These are phyloP conservation scores for Amauroascus niger DNA, from an alignment of 2,329 filamentous ascomycete genomes.

Conservation along the genomic window DNA sequence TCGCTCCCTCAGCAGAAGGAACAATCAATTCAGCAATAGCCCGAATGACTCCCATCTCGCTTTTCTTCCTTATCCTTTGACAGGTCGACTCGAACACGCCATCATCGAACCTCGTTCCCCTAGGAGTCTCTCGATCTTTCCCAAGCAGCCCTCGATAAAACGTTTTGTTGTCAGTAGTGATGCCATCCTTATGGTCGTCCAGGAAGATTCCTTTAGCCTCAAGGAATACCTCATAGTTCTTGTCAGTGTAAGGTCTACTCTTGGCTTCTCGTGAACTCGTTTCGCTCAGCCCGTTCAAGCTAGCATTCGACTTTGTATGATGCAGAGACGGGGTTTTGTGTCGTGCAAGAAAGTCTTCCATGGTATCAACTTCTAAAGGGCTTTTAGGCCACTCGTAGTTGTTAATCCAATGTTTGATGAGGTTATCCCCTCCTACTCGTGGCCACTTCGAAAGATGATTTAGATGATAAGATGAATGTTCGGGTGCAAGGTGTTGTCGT, in stretches of 20 bases:
- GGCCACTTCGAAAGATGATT: too few species aligned
- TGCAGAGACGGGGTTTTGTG: conserved; percentile 20
- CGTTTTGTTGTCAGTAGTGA: conserved; percentile 21
- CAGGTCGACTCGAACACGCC: conserved; percentile 28
- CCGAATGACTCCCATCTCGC: conserved; percentile 25
- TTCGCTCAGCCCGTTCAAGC: conserved; percentile 18
- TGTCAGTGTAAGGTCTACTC: conserved; percentile 18
- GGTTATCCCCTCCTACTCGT: conserved; percentile 19
- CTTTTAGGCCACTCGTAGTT: conserved; percentile 22
- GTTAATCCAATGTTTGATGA: conserved; percentile 23
- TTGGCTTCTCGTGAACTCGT: conserved; percentile 18
- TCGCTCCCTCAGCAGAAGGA: conserved; percentile 28
- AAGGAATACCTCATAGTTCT: conserved; percentile 16
- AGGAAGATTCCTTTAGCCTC: conserved; percentile 19
- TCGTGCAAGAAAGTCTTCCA: conserved; percentile 20
- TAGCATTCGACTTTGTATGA: conserved; percentile 18
- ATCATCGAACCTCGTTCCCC: conserved; percentile 27
- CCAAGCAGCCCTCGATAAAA: conserved; percentile 24
- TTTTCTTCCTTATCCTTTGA: conserved; percentile 22
- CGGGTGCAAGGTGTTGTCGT: too few species aligned
- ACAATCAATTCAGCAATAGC: conserved; percentile 30
- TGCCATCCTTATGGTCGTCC: conserved; percentile 14
- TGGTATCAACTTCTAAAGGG: conserved; percentile 18
- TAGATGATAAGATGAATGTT: too few species aligned
- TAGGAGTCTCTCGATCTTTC: conserved; percentile 20